Evolutionary conservation across 495 filamentous ascomycete genomes (phyloP).

Genomic region (Xylaria intraflava): DNA sequence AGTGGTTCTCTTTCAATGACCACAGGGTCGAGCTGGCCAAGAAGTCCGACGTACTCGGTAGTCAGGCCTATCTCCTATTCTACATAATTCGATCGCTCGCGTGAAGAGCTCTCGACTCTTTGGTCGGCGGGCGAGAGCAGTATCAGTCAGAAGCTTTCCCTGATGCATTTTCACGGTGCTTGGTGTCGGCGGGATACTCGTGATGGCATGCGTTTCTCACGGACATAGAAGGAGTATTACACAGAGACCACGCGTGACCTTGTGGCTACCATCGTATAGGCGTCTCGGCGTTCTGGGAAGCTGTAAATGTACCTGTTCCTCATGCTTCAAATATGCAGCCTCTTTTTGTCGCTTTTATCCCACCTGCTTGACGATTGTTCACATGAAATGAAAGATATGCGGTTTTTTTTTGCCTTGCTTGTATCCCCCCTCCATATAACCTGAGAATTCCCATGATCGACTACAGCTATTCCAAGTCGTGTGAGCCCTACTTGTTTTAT

Average conservation of each 20-base stretch:
- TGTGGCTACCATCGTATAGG: not conserved
- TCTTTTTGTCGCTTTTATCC: not conserved
- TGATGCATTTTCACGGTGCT: slow-evolving; percentile 25
- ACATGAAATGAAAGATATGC: too few relatives aligned
- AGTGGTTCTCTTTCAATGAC: slow-evolving; percentile 93
- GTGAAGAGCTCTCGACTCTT: slow-evolving; percentile 15
- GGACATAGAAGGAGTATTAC: slow-evolving; percentile 20
- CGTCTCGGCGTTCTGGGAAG: not conserved
- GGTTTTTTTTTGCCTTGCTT: too few relatives aligned
- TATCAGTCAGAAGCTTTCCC: not conserved
- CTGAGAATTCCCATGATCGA: not conserved
- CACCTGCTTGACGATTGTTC: too few relatives aligned
- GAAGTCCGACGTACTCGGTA: slow-evolving; percentile 71
- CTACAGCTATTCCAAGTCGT: not conserved
- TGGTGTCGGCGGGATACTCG: slow-evolving; percentile 9
- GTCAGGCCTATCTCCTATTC: slow-evolving; percentile 81
- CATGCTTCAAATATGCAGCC: not conserved
- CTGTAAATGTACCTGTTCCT: not conserved
- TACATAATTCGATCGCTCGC: slow-evolving; percentile 65
- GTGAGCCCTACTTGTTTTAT: too few relatives aligned
- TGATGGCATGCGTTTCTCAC: slow-evolving; percentile 9
- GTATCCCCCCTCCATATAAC: not conserved
- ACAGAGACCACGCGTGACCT: not conserved
- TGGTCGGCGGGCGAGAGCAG: not conserved
- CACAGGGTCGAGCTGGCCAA: slow-evolving; percentile 74